phyloP scores from a whole-genome alignment of 768 basidiomycete genomes.

The Serendipita sp. region DNA sequence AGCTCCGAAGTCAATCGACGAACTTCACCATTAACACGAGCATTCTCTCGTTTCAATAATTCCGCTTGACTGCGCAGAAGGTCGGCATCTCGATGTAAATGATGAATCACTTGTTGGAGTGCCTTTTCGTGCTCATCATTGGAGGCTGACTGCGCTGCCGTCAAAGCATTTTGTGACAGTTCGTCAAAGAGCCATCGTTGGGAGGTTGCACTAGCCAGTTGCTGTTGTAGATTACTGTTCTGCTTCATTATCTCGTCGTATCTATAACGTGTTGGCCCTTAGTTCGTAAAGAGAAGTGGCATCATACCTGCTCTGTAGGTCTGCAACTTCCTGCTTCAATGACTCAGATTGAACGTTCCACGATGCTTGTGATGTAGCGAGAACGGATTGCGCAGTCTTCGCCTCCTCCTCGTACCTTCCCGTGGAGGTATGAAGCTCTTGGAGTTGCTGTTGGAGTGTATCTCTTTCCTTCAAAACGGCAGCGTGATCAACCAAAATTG shows the following conservation, averaged over 20 bases:
- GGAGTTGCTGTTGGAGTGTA: conserved; percentile 45
- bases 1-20: background rate
- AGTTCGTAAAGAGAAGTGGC: background rate
- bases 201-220: conserved; percentile 68
- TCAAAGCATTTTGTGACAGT: conserved; percentile 11
- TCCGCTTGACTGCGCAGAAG: background rate
- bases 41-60: background rate
- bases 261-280: conserved; percentile 23
- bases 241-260: conserved; percentile 60
- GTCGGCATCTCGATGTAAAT: background rate
- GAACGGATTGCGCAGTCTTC: conserved; percentile 62
- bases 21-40: background rate
- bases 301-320: conserved; percentile 51
- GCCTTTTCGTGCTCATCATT: background rate
- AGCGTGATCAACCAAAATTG: conserved; percentile 73
- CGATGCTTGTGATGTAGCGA: conserved; percentile 53
- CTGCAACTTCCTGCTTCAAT: conserved; percentile 60
- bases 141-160: background rate
- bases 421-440: conserved; percentile 32
- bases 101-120: background rate
- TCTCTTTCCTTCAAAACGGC: conserved; percentile 65
- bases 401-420: conserved; percentile 46
- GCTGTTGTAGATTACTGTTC: conserved; percentile 63
- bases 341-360: conserved; percentile 68
- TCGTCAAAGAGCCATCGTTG: conserved; percentile 60